Evolutionary conservation across 345 rosid species (phyloP), one percentile per base, ranked within the genome.

Genomic region (Cardiospermum halicacabum): DNA sequence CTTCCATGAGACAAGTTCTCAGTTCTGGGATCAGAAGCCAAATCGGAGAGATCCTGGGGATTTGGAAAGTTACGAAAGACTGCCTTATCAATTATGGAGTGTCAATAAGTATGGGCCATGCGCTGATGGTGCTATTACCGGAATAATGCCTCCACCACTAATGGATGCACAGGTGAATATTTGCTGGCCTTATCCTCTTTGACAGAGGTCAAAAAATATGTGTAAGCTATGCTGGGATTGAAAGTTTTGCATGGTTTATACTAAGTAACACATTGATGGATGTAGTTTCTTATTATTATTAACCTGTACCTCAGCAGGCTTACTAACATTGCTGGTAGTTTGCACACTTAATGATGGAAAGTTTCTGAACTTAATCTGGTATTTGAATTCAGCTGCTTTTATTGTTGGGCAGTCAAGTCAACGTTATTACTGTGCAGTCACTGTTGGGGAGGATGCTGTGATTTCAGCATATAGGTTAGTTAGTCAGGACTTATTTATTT

Each of bases 331-430:
- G 43, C 60, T 71, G 56, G 67, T 63, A 64, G 57, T 65, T 76
- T 70, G 36, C 73, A 63, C 53, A 18, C 62, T 64, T 67, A 60
- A 39, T 54, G 53, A 47, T 71, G 75, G 67, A 69, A 75, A 32
- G 63, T 73, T 69, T 76, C 82, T 74, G 72, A 75, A 82, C 66
- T 19, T 60, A 74, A 73, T 78, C 83, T 60, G 86, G 74, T 78
- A 77, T 81, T 80, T 83, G 87, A 93, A 77, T 80, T 81, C 85
- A 79, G 88, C 91, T 89, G 85, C 85, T 87, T 89, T 90, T 89
- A 77, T 89, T 88, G 88, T 91, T 89, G 89, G 92, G 74, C 97
- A 91, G 99, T 94, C 99, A 75, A 89, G 88, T 83, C 92, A 94
- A 68, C 89, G 85, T 59, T 91, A 89, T 83, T 94, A 81, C 77